Evolutionary conservation across 192 early-diverging fungal genomes (phyloP), one percentile per base, ranked within the genome.

Genomic region (Kappamyces sp.): DNA sequence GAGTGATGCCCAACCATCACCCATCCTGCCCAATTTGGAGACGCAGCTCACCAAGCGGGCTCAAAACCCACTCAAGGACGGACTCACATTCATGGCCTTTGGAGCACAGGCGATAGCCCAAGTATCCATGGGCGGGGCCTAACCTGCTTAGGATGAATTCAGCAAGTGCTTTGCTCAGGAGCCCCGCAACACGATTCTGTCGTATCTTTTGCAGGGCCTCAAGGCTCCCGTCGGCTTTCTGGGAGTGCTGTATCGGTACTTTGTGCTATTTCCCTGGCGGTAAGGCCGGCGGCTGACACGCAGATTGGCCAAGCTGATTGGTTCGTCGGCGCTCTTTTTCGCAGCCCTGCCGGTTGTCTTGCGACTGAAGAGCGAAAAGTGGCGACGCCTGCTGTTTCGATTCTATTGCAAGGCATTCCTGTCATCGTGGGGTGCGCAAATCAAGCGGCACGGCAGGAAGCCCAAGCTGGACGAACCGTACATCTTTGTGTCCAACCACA

Each of bases 401-500:
- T 59, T 70, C 32, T 80, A 80, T 62, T 77, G 75, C 69, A 51
- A 69, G 6, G 74, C 70, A 4, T 80, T 80, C 65, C 61, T 80
- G 12, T 40, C 51, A 5, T 80, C 78, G 37, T 80, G 71, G 67
- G 78, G 78, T 31, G 49, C 60, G 44, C 55, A 63, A 3, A 74
- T 80, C 63, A 58, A 64, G 46, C 72, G 62, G 47, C 71, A 78
- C 58, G 68, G 73, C 8, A 49, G 35, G 10, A 77, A 80, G 46
- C 76, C 73, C 2, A 38, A 50, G 32, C 55, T 75, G 10, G 39
- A 66, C 37, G 49, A 61, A 39, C 75, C 78, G 6, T 73, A 78
- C 52, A 63, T 80, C 38, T 80, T 77, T 68, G 78, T 80, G 39
- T 57, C 78, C n/a, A 80, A 80, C 61, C 78, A 80, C 52, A 80